Evolutionary conservation across 257 asterid genomes (phyloP).

Genomic region (Gardenia jasminoides): DNA sequence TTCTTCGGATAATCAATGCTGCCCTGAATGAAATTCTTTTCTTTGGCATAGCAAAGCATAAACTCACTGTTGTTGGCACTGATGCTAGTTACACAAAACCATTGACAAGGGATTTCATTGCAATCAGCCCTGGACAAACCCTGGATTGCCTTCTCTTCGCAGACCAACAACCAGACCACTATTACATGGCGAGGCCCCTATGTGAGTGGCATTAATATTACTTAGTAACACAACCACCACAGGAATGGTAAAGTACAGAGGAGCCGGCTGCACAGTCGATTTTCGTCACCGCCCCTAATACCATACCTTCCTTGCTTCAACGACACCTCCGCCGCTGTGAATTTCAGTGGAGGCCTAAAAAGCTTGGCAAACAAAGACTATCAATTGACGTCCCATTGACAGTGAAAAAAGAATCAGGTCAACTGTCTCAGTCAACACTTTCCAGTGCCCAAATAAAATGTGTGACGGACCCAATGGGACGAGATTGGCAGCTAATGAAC

Average conservation of each 20-base stretch:
- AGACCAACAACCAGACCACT: slow-evolving; percentile 10
- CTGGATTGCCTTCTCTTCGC: slow-evolving; percentile 19
- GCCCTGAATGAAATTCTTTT: slow-evolving; percentile 15
- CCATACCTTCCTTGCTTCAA: slow-evolving; percentile 19
- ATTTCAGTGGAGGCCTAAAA: slow-evolving; percentile 17
- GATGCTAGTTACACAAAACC: slow-evolving; percentile 29
- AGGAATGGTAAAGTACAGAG: slow-evolving; percentile 15
- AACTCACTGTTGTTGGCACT: slow-evolving; percentile 19
- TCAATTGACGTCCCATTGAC: slow-evolving; percentile 24
- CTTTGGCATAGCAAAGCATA: slow-evolving; percentile 22
- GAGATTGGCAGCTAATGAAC: slow-evolving; percentile 17
- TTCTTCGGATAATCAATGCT: slow-evolving; percentile 25
- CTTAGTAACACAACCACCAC: slow-evolving; percentile 22
- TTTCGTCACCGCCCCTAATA: background rate
- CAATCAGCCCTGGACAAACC: slow-evolving; percentile 32
- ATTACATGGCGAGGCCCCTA: slow-evolving; percentile 28
- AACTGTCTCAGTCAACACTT: slow-evolving; percentile 23
- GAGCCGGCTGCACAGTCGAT: background rate
- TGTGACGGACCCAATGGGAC: slow-evolving; percentile 23
- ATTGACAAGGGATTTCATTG: slow-evolving; percentile 2
- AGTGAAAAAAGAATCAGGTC: background rate
- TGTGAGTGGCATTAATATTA: background rate
- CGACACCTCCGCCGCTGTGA: background rate
- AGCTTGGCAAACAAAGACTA: slow-evolving; percentile 23
- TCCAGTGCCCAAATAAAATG: slow-evolving; percentile 10